Evolutionary conservation across 2,329 filamentous ascomycete genomes (phyloP).

Genomic region (Chaetomiaceae sp.): DNA sequence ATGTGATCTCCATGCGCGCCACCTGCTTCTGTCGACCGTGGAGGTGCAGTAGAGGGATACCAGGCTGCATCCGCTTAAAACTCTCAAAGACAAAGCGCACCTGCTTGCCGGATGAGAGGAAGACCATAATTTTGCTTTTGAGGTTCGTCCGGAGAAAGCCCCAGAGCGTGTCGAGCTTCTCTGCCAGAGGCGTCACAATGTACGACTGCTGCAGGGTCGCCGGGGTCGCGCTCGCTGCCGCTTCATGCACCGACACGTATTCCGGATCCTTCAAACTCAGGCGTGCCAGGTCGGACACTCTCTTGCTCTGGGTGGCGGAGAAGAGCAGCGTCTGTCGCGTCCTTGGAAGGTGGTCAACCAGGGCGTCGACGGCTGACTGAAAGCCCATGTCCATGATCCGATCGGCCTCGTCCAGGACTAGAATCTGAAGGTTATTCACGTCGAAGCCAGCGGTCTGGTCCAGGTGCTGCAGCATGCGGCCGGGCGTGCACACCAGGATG

Average conservation of each 20-base stretch:
- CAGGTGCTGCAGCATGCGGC: slow-evolving; percentile 89
- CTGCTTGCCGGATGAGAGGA: slow-evolving; percentile 91
- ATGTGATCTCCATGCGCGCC: slow-evolving; percentile 80
- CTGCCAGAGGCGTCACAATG: slow-evolving; percentile 72
- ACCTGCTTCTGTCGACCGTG: slow-evolving; percentile 91
- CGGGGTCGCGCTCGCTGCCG: slow-evolving; percentile 73
- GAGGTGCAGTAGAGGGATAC: slow-evolving; percentile 86
- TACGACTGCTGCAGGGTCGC: slow-evolving; percentile 85
- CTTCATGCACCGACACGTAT: slow-evolving; percentile 90
- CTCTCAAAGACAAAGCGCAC: slow-evolving; percentile 94
- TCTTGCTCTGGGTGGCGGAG: slow-evolving; percentile 92
- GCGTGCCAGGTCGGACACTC: slow-evolving; percentile 84
- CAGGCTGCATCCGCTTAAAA: slow-evolving; percentile 87
- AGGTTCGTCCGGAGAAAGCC: slow-evolving; percentile 88
- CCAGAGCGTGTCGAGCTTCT: slow-evolving; percentile 89
- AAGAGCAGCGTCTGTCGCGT: slow-evolving; percentile 88
- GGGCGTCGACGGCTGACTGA: slow-evolving; percentile 80
- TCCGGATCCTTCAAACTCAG: slow-evolving; percentile 85
- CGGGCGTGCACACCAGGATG: slow-evolving; percentile 91
- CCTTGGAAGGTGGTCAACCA: slow-evolving; percentile 83
- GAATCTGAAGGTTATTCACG: slow-evolving; percentile 82
- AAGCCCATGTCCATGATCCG: slow-evolving; percentile 98
- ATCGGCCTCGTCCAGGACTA: slow-evolving; percentile 94
- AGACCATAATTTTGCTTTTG: slow-evolving; percentile 92
- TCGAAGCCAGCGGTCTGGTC: slow-evolving; percentile 89